A percentile compares a stretch with the other conserved stretches of the same genome.
These are phyloP conservation scores for Persicaria maculosa DNA, from an alignment of 148 eudicot species.

Conservation along the genomic window DNA sequence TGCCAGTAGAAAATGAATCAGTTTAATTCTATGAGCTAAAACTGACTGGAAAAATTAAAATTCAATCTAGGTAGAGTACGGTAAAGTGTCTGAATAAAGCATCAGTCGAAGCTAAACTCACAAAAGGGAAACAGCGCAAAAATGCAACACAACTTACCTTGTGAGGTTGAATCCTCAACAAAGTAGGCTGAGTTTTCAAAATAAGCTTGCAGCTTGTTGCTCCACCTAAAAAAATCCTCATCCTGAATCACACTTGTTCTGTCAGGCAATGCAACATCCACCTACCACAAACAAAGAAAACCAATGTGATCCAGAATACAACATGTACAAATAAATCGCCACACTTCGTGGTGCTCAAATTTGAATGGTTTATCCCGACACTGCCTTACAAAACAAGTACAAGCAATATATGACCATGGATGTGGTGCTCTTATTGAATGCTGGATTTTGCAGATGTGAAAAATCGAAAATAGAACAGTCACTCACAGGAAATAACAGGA, in stretches of 20 bases:
- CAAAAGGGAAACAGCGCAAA: not conserved
- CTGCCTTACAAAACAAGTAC: not conserved
- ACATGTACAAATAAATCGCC: not conserved
- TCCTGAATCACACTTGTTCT: not conserved
- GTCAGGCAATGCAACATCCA: conserved; percentile 11
- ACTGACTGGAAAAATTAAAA: not conserved
- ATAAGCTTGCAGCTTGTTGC: not conserved
- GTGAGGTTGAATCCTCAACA: not conserved
- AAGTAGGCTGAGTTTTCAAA: conserved; percentile 9
- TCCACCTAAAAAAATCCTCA: not conserved
- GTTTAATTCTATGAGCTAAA: not conserved
- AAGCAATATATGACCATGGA: not conserved
- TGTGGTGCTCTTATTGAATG: not conserved
- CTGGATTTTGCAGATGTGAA: not conserved
- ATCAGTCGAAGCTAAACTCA: not conserved
- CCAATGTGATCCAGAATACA: not conserved
- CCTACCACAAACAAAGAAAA: not conserved
- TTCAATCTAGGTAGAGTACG: not conserved
- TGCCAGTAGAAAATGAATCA: not conserved
- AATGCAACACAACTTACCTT: not conserved
- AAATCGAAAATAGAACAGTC: not conserved
- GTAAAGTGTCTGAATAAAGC: not conserved
- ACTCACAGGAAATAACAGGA: conserved; percentile 4
- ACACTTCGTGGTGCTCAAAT: not conserved
- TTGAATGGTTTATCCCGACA: not conserved